phyloP scores from a whole-genome alignment of 179 eudicot species.

The Silene vulgaris region DNA sequence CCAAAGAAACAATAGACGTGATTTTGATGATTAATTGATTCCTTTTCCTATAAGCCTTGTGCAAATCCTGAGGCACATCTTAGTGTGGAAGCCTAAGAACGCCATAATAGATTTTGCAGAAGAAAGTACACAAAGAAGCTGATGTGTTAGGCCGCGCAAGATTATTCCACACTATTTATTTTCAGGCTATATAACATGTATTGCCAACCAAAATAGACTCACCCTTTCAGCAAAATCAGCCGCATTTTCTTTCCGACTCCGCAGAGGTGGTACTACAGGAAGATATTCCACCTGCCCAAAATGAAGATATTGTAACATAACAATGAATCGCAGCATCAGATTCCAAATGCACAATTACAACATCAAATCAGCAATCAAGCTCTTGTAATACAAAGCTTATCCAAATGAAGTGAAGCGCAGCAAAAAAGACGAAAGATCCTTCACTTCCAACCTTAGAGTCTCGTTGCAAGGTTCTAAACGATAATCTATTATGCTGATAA shows the following conservation, averaged over 20 bases:
- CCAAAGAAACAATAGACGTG: not conserved
- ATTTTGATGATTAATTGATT: not conserved
- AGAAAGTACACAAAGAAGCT: not conserved
- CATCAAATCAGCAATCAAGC: not conserved
- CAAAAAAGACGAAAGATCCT: not conserved
- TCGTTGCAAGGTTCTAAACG: not conserved
- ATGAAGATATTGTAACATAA: not conserved
- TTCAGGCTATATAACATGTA: not conserved
- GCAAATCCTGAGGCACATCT: not conserved
- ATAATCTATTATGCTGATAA: slow-evolving; percentile 1
- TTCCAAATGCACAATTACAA: slow-evolving; percentile 9
- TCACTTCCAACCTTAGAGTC: not conserved
- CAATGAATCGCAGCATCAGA: not conserved
- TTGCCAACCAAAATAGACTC: slow-evolving; percentile 25
- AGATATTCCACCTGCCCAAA: slow-evolving; percentile 79
- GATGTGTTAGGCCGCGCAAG: not conserved
- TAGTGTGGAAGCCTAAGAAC: slow-evolving; percentile 1
- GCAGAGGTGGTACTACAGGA: slow-evolving; percentile 63
- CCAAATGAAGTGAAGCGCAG: not conserved
- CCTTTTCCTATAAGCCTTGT: not conserved
- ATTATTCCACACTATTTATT: not conserved
- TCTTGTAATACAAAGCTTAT: not conserved
- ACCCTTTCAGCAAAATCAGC: slow-evolving; percentile 72
- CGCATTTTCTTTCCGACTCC: slow-evolving; percentile 64
- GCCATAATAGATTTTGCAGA: not conserved